Percentiles rank a stretch among this genome's conserved stretches.
Evolutionary conservation across 1,284 basidiomycete species (phyloP).

Genomic region (Ustilago tritici): DNA sequence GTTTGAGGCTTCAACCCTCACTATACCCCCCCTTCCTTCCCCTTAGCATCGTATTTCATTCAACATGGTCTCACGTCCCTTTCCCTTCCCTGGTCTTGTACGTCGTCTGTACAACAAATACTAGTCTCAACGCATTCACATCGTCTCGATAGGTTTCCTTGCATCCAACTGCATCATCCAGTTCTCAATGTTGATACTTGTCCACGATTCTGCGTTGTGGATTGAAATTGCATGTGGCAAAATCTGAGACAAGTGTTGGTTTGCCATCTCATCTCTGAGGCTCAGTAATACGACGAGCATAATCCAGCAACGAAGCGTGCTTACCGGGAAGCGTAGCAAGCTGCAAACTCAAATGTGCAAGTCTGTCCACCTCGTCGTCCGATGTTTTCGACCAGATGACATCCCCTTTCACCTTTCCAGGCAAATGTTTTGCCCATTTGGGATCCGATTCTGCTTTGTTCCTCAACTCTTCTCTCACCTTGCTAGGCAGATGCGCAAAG

Average conservation of each 20-base stretch:
- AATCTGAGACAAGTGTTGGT: neutral
- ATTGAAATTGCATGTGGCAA: neutral
- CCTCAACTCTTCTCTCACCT: neutral
- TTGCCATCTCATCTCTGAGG: neutral
- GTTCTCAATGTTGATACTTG: neutral
- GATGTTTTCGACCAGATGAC: neutral
- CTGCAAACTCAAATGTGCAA: slow-evolving; percentile 27
- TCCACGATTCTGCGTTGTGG: neutral
- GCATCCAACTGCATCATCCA: slow-evolving; percentile 40
- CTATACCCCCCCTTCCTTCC: slow-evolving; percentile 20
- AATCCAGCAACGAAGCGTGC: slow-evolving; percentile 21
- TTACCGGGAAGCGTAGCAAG: slow-evolving; percentile 29
- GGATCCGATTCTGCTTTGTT: neutral
- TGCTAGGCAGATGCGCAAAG: neutral
- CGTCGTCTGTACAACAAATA: slow-evolving; percentile 12
- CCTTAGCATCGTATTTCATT: slow-evolving; percentile 21
- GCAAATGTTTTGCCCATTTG: slow-evolving; percentile 10
- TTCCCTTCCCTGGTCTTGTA: neutral
- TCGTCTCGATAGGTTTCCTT: slow-evolving; percentile 7
- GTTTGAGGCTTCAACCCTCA: slow-evolving; percentile 36
- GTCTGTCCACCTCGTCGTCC: neutral
- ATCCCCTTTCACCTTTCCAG: slow-evolving; percentile 4
- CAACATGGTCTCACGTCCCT: slow-evolving; percentile 25
- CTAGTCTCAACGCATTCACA: slow-evolving; percentile 26
- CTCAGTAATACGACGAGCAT: slow-evolving; percentile 12